Percentiles rank a stretch among this genome's conserved stretches.
Evolutionary conservation across 2,329 filamentous ascomycete species (phyloP).

Genomic region (Rhinocladiella mackenziei): DNA sequence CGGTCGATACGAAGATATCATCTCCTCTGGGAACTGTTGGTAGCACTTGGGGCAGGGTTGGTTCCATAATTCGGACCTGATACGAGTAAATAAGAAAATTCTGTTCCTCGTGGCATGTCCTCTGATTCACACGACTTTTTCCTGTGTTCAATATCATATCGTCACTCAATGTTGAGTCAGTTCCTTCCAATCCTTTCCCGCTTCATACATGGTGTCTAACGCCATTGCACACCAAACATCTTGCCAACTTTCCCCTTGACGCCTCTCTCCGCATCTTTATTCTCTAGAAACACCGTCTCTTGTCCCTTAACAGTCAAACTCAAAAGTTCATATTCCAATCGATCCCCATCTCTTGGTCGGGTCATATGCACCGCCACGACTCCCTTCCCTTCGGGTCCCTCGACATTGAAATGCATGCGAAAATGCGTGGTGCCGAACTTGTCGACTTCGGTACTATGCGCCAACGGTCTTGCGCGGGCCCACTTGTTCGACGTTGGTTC

Average conservation of each 20-base stretch:
- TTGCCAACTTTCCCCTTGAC: slow-evolving; percentile 45
- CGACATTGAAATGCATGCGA: slow-evolving; percentile 78
- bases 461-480: slow-evolving; percentile 60
- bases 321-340: slow-evolving; percentile 75
- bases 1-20: too few relatives aligned
- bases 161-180: too few relatives aligned
- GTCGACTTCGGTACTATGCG: slow-evolving; percentile 63
- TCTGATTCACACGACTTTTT: too few relatives aligned
- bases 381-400: slow-evolving; percentile 70
- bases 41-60: too few relatives aligned
- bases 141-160: too few relatives aligned
- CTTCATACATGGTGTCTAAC: slow-evolving; percentile 30
- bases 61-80: too few relatives aligned
- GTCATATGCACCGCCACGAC: slow-evolving; percentile 74
- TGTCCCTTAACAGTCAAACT: slow-evolving; percentile 68
- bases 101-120: too few relatives aligned
- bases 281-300: slow-evolving; percentile 45
- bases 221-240: slow-evolving; percentile 49
- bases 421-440: slow-evolving; percentile 73
- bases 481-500: slow-evolving; percentile 78
- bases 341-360: slow-evolving; percentile 58
- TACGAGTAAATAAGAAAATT: too few relatives aligned
- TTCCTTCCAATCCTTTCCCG: too few relatives aligned
- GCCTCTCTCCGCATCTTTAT: slow-evolving; percentile 37
- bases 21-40: too few relatives aligned